Percentiles rank a stretch among this genome's conserved stretches.
Conservation (phyloP, 352 stramenopile species). For the Phytophthora megakarya region DNA sequence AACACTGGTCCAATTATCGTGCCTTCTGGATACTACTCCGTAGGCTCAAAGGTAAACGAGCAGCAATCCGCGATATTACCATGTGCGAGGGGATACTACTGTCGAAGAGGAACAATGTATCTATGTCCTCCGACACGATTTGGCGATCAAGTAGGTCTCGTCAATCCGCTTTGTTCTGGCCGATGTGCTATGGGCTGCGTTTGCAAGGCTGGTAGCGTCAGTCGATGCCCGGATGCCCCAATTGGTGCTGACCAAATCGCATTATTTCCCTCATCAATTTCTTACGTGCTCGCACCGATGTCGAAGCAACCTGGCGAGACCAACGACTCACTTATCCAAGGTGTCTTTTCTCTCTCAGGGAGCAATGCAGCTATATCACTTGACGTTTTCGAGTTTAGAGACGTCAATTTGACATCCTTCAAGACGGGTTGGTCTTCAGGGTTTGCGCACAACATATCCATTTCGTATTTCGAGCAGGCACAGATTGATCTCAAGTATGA, state of each 20-base stretch:
- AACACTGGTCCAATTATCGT: constrained; percentile 43
- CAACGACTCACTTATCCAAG: constrained; percentile 15
- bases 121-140: constrained; percentile 55
- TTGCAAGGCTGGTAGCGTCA: constrained; percentile 55
- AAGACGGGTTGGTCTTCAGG: constrained; percentile 30
- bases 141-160: constrained; percentile 40
- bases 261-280: constrained; percentile 38
- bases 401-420: constrained; percentile 42
- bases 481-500: constrained; percentile 40
- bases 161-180: constrained; percentile 49
- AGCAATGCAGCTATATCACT: constrained; percentile 6
- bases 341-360: constrained; percentile 7
- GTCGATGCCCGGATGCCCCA: constrained; percentile 42
- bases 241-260: constrained; percentile 30
- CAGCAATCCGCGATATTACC: constrained; percentile 41
- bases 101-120: constrained; percentile 41
- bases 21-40: constrained; percentile 50
- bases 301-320: constrained; percentile 22
- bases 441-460: constrained; percentile 58
- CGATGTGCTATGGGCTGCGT: constrained; percentile 51
- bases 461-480: constrained; percentile 55
- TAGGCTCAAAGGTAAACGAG: constrained; percentile 34
- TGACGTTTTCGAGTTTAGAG: constrained; percentile 55
- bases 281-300: constrained; percentile 41
- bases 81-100: constrained; percentile 61